Evolutionary conservation across 139 green algal species (phyloP), one percentile per base, ranked within the genome.

Genomic region (Ulvella scutata): DNA sequence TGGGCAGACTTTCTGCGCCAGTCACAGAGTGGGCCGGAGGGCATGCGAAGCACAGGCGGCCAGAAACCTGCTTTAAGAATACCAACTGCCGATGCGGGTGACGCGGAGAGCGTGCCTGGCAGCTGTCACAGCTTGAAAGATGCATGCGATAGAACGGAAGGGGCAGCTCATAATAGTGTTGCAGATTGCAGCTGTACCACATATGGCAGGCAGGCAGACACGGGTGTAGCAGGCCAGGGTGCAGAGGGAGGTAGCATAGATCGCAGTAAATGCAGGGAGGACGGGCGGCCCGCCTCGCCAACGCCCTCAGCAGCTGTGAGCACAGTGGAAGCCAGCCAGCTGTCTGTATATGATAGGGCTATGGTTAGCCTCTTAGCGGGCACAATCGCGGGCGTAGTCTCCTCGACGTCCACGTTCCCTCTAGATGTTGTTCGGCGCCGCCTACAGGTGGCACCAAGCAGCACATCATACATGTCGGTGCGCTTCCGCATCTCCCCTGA

Each of bases 321-420:
- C 23, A 4, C 33, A 62, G 61, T 51, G 74, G 44, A 43, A 29
- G 43, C 20, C 74, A 34, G 20, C 37, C 43, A 75, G 74, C 43
- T 40, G 23, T 23, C 28, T 38, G 36, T 37, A 4, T 21, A 75
- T 3, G 9, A 20, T 38, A 36, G 36, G 38, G 62, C 62, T 20
- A 6, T 43, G n/a, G 74, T 88, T 74, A 96, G 85, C 75, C 75
- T 95, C 20, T 80, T 76, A 3, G 97, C 85, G 59, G 92, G 91
- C 36, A 86, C 84, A 35, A 36, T 91, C 1, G 90, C 93, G 3
- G 93, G 90, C 3, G 83, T 95, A 3, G 38, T 88, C 23, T 95
- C 88, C 2, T 92, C 89, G 59, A 91, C 92, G 36, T 78, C 80
- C 44, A 96, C 92, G 29, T 98, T 96, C 77, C 92, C 93, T 0